Percentiles rank a stretch among this genome's conserved stretches.
These are phyloP conservation scores for Pseudocercospora musae DNA, from an alignment of 2,329 filamentous ascomycete genomes.

Conservation along the genomic window DNA sequence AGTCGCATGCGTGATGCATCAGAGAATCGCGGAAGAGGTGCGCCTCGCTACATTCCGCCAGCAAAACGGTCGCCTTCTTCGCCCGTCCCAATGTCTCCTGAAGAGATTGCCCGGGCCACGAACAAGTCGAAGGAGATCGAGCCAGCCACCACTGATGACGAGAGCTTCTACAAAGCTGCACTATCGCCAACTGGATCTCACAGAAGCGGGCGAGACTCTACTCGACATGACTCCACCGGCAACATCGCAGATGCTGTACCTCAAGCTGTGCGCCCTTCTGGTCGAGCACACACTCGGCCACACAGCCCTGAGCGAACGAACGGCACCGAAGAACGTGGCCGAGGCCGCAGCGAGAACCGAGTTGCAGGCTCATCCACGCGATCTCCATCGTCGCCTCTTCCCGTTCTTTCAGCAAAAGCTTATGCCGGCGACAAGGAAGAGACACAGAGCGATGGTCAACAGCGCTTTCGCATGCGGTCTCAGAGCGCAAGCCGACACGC, in stretches of 20 bases:
- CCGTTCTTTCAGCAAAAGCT: constrained; percentile 61
- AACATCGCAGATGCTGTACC: constrained; percentile 43
- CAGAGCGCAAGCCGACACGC: constrained; percentile 49
- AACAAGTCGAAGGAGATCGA: constrained; percentile 47
- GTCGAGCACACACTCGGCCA: not conserved
- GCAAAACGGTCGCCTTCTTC: constrained; percentile 86
- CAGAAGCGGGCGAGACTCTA: constrained; percentile 11
- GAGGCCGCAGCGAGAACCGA: constrained; percentile 64
- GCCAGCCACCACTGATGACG: constrained; percentile 48
- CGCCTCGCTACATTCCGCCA: constrained; percentile 66
- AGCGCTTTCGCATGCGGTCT: constrained; percentile 46
- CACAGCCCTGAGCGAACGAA: not conserved
- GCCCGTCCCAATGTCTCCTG: constrained; percentile 89
- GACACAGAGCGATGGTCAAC: constrained; percentile 39
- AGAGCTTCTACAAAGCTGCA: constrained; percentile 45
- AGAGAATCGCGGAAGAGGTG: constrained; percentile 66
- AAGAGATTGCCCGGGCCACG: constrained; percentile 57
- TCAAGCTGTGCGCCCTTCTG: constrained; percentile 6
- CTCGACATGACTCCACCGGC: constrained; percentile 4
- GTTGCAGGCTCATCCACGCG: constrained; percentile 56
- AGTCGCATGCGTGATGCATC: constrained; percentile 51
- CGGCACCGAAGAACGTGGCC: constrained; percentile 49
- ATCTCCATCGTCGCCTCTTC: constrained; percentile 78
- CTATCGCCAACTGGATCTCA: constrained; percentile 34
- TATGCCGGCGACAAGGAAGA: constrained; percentile 59